Evolutionary conservation across 495 filamentous ascomycete genomes (phyloP), one percentile per base, ranked within the genome.

Genomic region (Massariosphaeria phaeospora): DNA sequence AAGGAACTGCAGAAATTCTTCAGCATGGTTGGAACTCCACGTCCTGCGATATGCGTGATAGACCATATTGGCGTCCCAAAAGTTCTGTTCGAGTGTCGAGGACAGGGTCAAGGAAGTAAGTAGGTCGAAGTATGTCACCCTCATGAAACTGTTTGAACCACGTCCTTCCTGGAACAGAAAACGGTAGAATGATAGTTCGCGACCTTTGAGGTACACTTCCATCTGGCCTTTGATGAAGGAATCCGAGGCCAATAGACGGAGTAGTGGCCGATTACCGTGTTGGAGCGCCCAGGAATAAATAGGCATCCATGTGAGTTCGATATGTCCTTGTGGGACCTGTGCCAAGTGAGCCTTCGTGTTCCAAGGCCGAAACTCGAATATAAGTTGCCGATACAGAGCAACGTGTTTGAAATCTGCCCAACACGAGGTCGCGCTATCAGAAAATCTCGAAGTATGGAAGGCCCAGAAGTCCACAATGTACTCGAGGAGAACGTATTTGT

Each of bases 321-420:
- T 2, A 42, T 48, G n/a, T 33, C 20, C 13, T 33, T 12, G 13
- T 5, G n/a, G n/a, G 3, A 6, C 5, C 34, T 5, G 3, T 36
- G 13, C 12, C 34, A 3, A 17, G 18, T 36, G 34, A 13, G 34
- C 3, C 18, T 36, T 6, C n/a, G n/a, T n/a, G n/a, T 35, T 31
- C 50, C 50, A 53, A 29, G 50, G 50, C 5, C 50, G 23, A 36
- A 34, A 45, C 9, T 53, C 27, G 25, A 53, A 53, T 3, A n/a
- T 13, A 15, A 53, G 29, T 15, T 53, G 4, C 1, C 38, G 50
- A 7, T 35, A 2, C 11, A 53, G 27, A 3, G 20, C 15, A 2
- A 45, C 39, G n/a, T 35, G 6, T 35, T 4, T 25, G 27, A 44
- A 45, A 3, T 38, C 23, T 4, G 10, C n/a, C 50, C 50, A 53